Percentiles rank a stretch among this genome's conserved stretches.
Conservation (phyloP, 179 eudicot genomes). For the Corrigiola litoralis region DNA sequence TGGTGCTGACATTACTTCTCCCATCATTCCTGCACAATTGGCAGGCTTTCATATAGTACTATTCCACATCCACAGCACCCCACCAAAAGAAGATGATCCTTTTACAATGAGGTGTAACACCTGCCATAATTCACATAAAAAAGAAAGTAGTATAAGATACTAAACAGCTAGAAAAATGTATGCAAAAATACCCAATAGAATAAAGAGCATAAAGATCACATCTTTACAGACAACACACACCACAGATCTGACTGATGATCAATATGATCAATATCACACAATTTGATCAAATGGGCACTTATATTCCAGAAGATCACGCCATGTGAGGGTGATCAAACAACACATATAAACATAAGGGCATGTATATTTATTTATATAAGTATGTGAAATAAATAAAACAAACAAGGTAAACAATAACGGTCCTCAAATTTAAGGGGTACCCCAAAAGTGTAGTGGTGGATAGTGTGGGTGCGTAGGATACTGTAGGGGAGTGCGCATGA, state of each 20-base stretch:
- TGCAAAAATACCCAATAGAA: not conserved
- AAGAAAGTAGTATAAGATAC: conserved; percentile 14
- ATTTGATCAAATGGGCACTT: conserved; percentile 28
- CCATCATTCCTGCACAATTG: no score
- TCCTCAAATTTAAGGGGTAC: conserved; percentile 22
- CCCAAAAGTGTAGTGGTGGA: not conserved
- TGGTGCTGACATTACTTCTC: no score
- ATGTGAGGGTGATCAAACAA: conserved; percentile 21
- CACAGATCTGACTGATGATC: conserved; percentile 44
- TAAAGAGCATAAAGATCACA: conserved; percentile 30
- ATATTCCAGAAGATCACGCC: conserved; percentile 29
- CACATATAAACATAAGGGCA: conserved; percentile 20
- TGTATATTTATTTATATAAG: conserved; percentile 17
- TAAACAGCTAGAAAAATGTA: conserved; percentile 5
- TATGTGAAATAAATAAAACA: conserved; percentile 9
- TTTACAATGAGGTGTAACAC: conserved; percentile 41
- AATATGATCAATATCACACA: conserved; percentile 29
- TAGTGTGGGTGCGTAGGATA: conserved; percentile 30
- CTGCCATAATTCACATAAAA: conserved; percentile 42
- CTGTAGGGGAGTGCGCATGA: no score
- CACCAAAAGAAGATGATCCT: conserved; percentile 17
- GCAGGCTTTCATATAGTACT: conserved; percentile 29
- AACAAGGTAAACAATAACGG: conserved; percentile 25
- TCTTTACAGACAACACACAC: conserved; percentile 43
- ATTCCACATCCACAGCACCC: conserved; percentile 16